Conservation (phyloP, 768 basidiomycete genomes). For the Lactarius psammicola region DNA sequence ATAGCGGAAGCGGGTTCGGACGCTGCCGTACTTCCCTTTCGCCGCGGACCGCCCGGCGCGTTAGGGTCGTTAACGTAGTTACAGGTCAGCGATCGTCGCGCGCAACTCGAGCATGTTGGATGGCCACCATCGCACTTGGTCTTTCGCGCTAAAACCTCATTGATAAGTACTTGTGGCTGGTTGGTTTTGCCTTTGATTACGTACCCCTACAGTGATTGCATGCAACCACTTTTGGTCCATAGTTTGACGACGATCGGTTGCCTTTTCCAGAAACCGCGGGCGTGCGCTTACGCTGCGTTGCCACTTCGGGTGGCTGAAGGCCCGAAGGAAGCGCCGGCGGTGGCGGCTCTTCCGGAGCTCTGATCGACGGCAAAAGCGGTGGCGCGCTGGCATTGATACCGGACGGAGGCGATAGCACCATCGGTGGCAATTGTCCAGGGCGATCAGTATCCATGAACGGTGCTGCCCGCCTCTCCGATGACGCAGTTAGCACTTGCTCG, state of each 20-base stretch:
- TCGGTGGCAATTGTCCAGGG: conserved; percentile 25
- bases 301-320: conserved; percentile 25
- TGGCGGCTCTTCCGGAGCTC: conserved; percentile 28
- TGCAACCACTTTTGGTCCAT: conserved; percentile 83
- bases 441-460: conserved; percentile 24
- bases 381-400: conserved; percentile 27
- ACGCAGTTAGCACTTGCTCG: conserved; percentile 21
- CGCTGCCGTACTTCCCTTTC: conserved; percentile 29
- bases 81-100: conserved; percentile 70
- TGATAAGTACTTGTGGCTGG: conserved; percentile 1
- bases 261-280: conserved; percentile 59
- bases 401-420: conserved; percentile 24
- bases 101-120: conserved; percentile 80
- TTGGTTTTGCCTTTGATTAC: conserved; percentile 31
- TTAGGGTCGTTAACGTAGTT: conserved; percentile 72
- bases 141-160: conserved; percentile 61
- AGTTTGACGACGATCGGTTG: conserved; percentile 54
- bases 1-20: conserved; percentile 29
- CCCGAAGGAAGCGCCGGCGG: conserved; percentile 39
- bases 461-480: conserved; percentile 24
- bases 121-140: conserved; percentile 88
- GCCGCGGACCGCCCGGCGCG: conserved; percentile 27
- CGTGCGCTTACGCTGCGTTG: conserved; percentile 52
- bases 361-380: conserved; percentile 31
- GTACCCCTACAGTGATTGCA: conserved; percentile 87